These are phyloP conservation scores for Suillus alpinus DNA, from an alignment of 768 basidiomycete genomes.

Conservation along the genomic window DNA sequence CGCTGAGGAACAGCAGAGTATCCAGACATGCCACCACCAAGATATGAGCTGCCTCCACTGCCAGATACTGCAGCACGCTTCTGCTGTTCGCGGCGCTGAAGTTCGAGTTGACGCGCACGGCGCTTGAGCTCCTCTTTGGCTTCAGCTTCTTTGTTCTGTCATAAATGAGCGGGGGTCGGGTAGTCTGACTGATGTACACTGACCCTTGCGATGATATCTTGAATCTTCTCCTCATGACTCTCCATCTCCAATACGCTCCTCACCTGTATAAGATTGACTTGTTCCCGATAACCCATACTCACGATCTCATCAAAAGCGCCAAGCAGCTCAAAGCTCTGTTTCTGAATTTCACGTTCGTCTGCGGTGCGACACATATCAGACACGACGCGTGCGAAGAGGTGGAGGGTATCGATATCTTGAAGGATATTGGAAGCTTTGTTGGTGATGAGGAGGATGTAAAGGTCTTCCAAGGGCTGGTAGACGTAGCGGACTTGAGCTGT, in stretches of 20 bases:
- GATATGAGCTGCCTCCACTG: constrained; percentile 50
- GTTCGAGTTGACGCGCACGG: constrained; percentile 95
- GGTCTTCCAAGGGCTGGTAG: constrained; percentile 93
- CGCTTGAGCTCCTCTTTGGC: constrained; percentile 99
- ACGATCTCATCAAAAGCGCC: constrained; percentile 97
- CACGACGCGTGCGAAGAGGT: constrained; percentile 90
- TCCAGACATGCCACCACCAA: constrained; percentile 65
- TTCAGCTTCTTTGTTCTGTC: constrained; percentile 96
- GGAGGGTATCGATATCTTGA: constrained; percentile 95
- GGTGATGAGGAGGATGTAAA: constrained; percentile 96
- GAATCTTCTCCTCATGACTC: constrained; percentile 91
- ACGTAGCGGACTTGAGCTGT: constrained; percentile 94
- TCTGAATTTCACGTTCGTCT: constrained; percentile 86
- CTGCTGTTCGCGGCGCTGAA: constrained; percentile 95
- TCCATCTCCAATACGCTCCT: constrained; percentile 84
- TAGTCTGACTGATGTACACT: constrained; percentile 21
- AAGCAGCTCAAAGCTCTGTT: constrained; percentile 89
- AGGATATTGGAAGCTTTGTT: constrained; percentile 99
- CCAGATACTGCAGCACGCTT: constrained; percentile 59
- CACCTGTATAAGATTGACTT: constrained; percentile 76
- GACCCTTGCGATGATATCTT: constrained; percentile 95
- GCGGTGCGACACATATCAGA: constrained; percentile 86
- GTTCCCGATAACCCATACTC: constrained; percentile 81
- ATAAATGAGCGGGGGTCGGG: neutral
- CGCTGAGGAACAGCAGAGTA: constrained; percentile 69